Percentiles rank a stretch among this genome's conserved stretches.
phyloP scores from a whole-genome alignment of 2,329 filamentous ascomycete species.

The Ustulina deusta region DNA sequence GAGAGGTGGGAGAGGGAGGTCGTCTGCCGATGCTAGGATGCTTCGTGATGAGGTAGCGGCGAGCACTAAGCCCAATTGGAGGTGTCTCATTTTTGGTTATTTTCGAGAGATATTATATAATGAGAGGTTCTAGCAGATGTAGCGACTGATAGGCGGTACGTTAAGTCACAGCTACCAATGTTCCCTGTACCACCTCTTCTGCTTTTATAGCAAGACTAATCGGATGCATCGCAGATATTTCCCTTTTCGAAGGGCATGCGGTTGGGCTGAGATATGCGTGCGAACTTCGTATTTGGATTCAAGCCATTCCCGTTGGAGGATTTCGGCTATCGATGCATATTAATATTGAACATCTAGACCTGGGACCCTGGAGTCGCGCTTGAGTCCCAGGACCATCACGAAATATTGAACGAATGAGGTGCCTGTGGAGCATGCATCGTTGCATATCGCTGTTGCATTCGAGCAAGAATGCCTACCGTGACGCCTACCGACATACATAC shows the following conservation, averaged over 20 bases:
- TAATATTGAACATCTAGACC: conserved; percentile 38
- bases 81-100: conserved; percentile 30
- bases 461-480: neutral
- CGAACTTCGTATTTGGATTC: conserved; percentile 20
- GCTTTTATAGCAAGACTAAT: conserved; percentile 15
- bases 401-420: conserved; percentile 24
- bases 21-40: conserved; percentile 8
- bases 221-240: neutral
- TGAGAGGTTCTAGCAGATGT: neutral
- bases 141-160: neutral
- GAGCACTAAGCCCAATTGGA: conserved; percentile 13
- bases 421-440: conserved; percentile 17
- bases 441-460: conserved; percentile 14
- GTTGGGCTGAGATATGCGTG: conserved; percentile 4
- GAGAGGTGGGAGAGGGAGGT: conserved; percentile 32
- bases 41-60: conserved; percentile 11
- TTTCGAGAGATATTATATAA: neutral
- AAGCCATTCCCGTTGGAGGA: conserved; percentile 26
- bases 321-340: conserved; percentile 34
- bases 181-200: neutral
- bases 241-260: neutral
- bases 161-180: conserved; percentile 3
- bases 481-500: neutral
- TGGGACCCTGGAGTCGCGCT: conserved; percentile 8
- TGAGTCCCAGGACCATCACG: conserved; percentile 11